Evolutionary conservation across 257 asterid species (phyloP), one percentile per base, ranked within the genome.

Genomic region (Fraxinus anomala): DNA sequence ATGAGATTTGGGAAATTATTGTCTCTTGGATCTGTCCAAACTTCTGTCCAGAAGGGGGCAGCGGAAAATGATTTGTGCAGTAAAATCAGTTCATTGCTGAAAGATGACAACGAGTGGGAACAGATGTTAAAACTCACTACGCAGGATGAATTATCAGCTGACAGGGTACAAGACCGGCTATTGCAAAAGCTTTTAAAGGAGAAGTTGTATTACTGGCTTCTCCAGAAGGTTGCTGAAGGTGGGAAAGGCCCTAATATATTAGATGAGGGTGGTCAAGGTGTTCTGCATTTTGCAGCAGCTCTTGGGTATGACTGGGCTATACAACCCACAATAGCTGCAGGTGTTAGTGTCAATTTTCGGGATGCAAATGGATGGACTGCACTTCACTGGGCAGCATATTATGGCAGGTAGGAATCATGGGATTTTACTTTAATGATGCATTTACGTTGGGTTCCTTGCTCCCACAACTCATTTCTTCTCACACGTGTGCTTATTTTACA

Each of bases 311-410:
- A 92, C 81, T 94, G 98, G 98, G 96, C 92, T 71, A 88, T 94
- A 81, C 87, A 83, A 6, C 96, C 96, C 70, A 94, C 91, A 44
- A 70, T 92, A 83, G 89, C 89, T 82, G 92, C 91, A 28, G 97
- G 97, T 49, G 92, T 94, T 71, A 91, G 91, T 75, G 85, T 94
- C 80, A 88, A 94, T 80, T 94, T 92, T 78, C 91, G 98, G 81
- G 98, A 94, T 83, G 84, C 80, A 12, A 92, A 89, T 86, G 98
- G 98, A 78, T 91, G 98, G 97, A 94, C 94, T 49, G 97, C 97
- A 0, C 97, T 94, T 81, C 98, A 94, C 83, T 94, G 98, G 98
- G 98, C 98, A 33, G 98, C 98, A 59, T 84, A 76, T 73, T 91
- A 84, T 85, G 98, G 98, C 85, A 91, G 98, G 98, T 94, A 83